These are phyloP conservation scores for Fusarium coicis DNA, from an alignment of 2,329 filamentous ascomycete species.

Conservation along the genomic window DNA sequence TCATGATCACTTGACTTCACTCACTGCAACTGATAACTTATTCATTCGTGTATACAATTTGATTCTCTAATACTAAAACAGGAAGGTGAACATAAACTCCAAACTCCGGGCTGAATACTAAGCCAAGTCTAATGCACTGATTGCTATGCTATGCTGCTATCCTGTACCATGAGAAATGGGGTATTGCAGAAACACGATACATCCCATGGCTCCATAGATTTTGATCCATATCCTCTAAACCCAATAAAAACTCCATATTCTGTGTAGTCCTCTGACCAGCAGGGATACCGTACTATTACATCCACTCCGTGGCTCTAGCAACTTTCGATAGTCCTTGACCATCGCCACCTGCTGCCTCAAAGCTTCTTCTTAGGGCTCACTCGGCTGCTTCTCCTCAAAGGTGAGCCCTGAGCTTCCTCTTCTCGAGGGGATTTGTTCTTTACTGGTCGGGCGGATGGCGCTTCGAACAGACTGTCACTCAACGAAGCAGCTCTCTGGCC, in stretches of 20 bases:
- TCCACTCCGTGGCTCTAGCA: neutral
- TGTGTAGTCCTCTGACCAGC: conserved; percentile 8
- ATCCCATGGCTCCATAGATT: neutral
- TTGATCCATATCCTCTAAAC: neutral
- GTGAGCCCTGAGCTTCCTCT: conserved; percentile 3
- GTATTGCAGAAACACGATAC: conserved; percentile 12
- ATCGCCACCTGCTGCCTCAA: conserved; percentile 4
- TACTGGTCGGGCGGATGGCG: neutral
- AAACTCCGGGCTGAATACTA: neutral
- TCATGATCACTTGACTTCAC: neutral
- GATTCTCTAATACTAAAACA: conserved; percentile 7
- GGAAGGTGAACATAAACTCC: neutral
- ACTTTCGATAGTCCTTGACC: neutral
- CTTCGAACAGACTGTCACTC: neutral
- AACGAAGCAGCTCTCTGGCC: neutral
- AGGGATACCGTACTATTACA: conserved; percentile 4
- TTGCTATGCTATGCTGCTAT: conserved; percentile 21
- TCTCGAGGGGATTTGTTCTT: neutral
- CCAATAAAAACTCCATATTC: conserved; percentile 14
- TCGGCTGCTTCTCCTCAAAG: conserved; percentile 18
- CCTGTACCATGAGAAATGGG: neutral
- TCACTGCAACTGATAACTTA: neutral
- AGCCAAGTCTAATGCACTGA: conserved; percentile 17
- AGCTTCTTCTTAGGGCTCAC: conserved; percentile 1
- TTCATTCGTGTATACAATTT: neutral